Conservation (phyloP, 1,284 basidiomycete species). For the Sporisorium iseilematis-ciliati region DNA sequence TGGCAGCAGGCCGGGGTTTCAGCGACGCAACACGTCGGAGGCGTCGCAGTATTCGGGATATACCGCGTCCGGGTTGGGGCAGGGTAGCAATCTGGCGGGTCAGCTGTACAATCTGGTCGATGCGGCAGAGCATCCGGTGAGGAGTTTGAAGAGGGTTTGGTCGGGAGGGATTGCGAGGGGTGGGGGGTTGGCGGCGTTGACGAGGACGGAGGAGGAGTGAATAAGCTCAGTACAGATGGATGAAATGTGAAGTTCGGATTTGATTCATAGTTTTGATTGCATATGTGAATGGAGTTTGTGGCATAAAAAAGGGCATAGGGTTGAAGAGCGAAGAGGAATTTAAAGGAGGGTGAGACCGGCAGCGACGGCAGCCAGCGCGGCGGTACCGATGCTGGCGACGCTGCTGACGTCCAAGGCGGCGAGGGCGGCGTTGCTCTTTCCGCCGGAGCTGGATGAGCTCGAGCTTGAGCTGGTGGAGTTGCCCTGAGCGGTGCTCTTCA, state of each 20-base stretch:
- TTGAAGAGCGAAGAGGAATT: neutral
- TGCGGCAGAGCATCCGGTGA: slow-evolving; percentile 56
- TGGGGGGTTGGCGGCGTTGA: slow-evolving; percentile 51
- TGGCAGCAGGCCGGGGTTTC: slow-evolving; percentile 17
- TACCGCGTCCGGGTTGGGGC: slow-evolving; percentile 3
- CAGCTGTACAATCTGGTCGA: slow-evolving; percentile 50
- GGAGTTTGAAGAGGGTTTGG: slow-evolving; percentile 57
- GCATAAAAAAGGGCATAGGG: neutral
- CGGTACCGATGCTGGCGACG: slow-evolving; percentile 13
- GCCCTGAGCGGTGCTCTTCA: slow-evolving; percentile 41
- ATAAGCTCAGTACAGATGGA: too few species aligned
- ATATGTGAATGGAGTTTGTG: neutral
- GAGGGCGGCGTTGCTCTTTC: slow-evolving; percentile 7
- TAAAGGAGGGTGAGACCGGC: slow-evolving; percentile 39
- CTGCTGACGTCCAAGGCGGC: slow-evolving; percentile 9
- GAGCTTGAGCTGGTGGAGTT: slow-evolving; percentile 43
- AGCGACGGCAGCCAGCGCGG: slow-evolving; percentile 32
- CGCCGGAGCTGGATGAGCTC: slow-evolving; percentile 6
- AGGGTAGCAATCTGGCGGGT: slow-evolving; percentile 30
- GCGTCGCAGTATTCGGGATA: slow-evolving; percentile 4
- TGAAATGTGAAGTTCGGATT: too few species aligned
- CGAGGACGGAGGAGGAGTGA: slow-evolving; percentile 47
- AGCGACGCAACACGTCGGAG: slow-evolving; percentile 33
- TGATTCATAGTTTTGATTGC: neutral
- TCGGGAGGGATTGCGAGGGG: slow-evolving; percentile 50